phyloP scores from a whole-genome alignment of 1,284 basidiomycete species.

The Irpex lacteus region DNA sequence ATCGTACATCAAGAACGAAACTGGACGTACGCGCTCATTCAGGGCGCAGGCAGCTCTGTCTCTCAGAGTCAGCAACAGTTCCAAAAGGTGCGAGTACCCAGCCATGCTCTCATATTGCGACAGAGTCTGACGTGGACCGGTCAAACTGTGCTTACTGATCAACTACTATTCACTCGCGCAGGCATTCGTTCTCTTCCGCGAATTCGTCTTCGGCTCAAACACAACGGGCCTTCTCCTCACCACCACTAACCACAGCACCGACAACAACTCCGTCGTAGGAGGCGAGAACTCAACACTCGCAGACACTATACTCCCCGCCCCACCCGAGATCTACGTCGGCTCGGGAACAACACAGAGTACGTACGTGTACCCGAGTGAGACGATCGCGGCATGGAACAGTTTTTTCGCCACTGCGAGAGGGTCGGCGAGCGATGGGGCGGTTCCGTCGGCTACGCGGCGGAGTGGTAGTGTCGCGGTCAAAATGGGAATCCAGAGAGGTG shows the following conservation, averaged over 20 bases:
- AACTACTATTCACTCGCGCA: background rate
- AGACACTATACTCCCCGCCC: conserved; percentile 10
- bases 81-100: conserved; percentile 38
- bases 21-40: too few species aligned
- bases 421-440: too few species aligned
- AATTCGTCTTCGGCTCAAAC: conserved; percentile 30
- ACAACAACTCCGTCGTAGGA: conserved; percentile 10
- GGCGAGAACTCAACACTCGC: conserved; percentile 18
- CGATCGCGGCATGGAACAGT: conserved; percentile 53
- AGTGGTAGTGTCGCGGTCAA: too few species aligned
- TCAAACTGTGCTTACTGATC: background rate
- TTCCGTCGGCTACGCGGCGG: too few species aligned
- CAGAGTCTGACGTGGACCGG: background rate
- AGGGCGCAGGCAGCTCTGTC: too few species aligned
- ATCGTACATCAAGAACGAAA: too few species aligned
- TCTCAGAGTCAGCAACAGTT: conserved; percentile 36
- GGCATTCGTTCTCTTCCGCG: conserved; percentile 24
- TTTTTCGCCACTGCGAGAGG: conserved; percentile 27
- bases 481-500: too few species aligned
- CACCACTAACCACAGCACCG: background rate
- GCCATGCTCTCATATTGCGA: background rate
- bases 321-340: conserved; percentile 21
- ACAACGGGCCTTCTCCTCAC: conserved; percentile 23
- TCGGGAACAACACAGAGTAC: conserved; percentile 22
- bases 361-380: conserved; percentile 30